phyloP scores from a whole-genome alignment of 768 basidiomycete genomes.

The Dioszegia hungarica region DNA sequence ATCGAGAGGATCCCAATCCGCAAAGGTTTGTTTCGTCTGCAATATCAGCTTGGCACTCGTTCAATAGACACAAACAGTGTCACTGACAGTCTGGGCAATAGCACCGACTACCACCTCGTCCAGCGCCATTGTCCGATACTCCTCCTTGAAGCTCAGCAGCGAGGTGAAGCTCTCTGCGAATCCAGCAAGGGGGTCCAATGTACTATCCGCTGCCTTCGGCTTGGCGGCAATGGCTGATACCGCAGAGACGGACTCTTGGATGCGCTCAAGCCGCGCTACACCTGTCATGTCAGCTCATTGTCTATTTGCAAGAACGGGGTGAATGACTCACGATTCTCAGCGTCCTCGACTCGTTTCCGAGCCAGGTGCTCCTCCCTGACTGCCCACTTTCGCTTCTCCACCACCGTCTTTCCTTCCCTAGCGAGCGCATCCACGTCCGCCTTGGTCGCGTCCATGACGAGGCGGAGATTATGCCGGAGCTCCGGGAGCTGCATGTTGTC shows the following conservation, averaged over 20 bases:
- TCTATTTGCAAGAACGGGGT: not conserved
- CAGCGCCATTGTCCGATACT: slow-evolving; percentile 71
- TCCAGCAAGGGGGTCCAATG: slow-evolving; percentile 38
- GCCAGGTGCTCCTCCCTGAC: slow-evolving; percentile 66
- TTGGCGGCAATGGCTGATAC: slow-evolving; percentile 64
- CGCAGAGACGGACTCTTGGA: slow-evolving; percentile 57
- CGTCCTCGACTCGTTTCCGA: slow-evolving; percentile 64
- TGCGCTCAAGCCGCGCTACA: slow-evolving; percentile 68
- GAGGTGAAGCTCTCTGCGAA: slow-evolving; percentile 69
- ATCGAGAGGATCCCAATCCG: slow-evolving; percentile 76
- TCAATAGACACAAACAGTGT: no score
- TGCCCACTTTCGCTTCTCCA: slow-evolving; percentile 71
- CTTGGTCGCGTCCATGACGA: slow-evolving; percentile 77
- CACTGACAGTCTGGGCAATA: slow-evolving; percentile 67
- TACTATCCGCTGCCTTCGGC: no score
- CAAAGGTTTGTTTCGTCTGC: slow-evolving; percentile 65
- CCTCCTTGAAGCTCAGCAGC: slow-evolving; percentile 61
- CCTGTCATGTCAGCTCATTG: slow-evolving; percentile 53
- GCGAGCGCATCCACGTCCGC: slow-evolving; percentile 82
- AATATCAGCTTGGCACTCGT: not conserved
- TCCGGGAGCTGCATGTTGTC: slow-evolving; percentile 90
- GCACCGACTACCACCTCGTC: slow-evolving; percentile 93
- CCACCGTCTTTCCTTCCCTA: slow-evolving; percentile 76
- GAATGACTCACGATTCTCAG: slow-evolving; percentile 61
- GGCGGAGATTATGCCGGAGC: slow-evolving; percentile 88